Base-by-base conservation (phyloP, 176 grass and related monocot species). In the Raddia distichophylla region DNA sequence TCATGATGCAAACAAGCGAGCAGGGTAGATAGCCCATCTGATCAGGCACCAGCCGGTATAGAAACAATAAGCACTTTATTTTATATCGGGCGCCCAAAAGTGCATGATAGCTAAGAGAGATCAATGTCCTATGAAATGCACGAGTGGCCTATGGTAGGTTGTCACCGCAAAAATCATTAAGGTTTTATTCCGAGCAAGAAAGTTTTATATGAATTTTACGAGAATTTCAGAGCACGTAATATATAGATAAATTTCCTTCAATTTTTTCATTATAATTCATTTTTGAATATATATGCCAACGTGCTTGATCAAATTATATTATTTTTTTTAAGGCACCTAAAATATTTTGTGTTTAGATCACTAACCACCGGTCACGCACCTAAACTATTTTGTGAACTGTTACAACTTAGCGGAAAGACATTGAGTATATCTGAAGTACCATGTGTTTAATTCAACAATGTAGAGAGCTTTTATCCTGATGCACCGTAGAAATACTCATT, bases 11-110 rank as follows among this genome's bases (percentile, higher is more conserved):
- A 65, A 65, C 49, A 83, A 33, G 42, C 12, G 27, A 87, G 74
- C 27, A 65, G n/a, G 87, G 66, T 85, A 70, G 64, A 85, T 70
- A 85, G 49, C 60, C 76, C 77, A 43, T 75, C 74, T 71, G 78
- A 76, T 89, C 82, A 77, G 64, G 71, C 82, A 81, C 57, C 40
- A 15, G 57, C 17, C 35, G 69, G 64, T 81, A 81, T 13, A 77
- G 60, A 81, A 83, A 83, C 76, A 42, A 42, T 11, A 82, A 60
- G 50, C 64, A 52, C 37, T 64, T 85, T 17, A 70, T 63, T 55
- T 49, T 73, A 35, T 69, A 75, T 76, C 22, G 44, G 81, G 74
- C 1, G 37, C 27, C 27, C 77, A 64, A 46, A 85, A 64, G 48
- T 81, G 27, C 27, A 27, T 27, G 71, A 70, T 40, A 85, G 40